phyloP scores from a whole-genome alignment of 2,329 filamentous ascomycete species.

The Phialophora verrucosa region DNA sequence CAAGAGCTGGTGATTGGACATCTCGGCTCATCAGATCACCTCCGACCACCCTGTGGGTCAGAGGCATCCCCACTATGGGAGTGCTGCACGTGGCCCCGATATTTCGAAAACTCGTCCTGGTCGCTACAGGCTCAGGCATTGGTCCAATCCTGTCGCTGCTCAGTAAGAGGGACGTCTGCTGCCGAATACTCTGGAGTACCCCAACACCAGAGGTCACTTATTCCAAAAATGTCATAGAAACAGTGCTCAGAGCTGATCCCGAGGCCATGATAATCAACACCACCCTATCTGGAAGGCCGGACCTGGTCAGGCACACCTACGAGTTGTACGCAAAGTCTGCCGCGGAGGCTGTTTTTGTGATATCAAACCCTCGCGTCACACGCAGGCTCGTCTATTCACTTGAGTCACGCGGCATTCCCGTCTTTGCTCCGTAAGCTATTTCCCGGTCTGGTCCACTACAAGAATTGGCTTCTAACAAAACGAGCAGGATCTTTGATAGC shows the following conservation, averaged over 20 bases:
- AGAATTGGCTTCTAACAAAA: background rate
- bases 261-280: constrained; percentile 73
- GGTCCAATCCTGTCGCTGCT: constrained; percentile 71
- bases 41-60: constrained; percentile 69
- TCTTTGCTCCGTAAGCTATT: constrained; percentile 64
- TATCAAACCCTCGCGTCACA: constrained; percentile 72
- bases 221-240: constrained; percentile 61
- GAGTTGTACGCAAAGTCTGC: constrained; percentile 53
- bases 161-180: constrained; percentile 52
- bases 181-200: constrained; percentile 72
- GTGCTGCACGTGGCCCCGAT: constrained; percentile 71
- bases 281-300: constrained; percentile 61
- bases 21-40: constrained; percentile 65
- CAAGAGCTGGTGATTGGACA: constrained; percentile 79
- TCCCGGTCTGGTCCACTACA: background rate
- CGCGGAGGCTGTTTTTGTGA: constrained; percentile 73
- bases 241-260: constrained; percentile 64
- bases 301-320: constrained; percentile 65
- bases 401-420: constrained; percentile 68
- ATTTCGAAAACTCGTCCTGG: constrained; percentile 68
- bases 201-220: constrained; percentile 67
- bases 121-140: constrained; percentile 76
- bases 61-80: constrained; percentile 69
- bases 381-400: constrained; percentile 71
- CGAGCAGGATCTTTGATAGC: constrained; percentile 58